Percentiles rank a stretch among this genome's conserved stretches.
These are phyloP conservation scores for Syzygium oleosum DNA, from an alignment of 345 rosid species.

Conservation along the genomic window DNA sequence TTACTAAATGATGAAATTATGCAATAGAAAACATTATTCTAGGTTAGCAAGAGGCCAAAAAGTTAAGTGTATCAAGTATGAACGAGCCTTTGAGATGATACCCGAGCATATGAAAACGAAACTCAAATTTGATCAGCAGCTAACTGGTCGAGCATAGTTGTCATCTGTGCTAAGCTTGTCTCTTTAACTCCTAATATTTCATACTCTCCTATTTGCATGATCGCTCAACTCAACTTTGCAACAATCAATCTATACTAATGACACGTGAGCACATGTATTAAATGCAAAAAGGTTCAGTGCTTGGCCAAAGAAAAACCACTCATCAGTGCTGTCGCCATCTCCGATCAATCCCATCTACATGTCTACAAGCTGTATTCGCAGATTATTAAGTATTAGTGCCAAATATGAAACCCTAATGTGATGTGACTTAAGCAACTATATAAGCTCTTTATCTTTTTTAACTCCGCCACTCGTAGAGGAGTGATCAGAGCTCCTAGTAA, in stretches of 20 bases:
- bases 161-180: not conserved
- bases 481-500: not conserved
- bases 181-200: not conserved
- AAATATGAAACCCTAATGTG: not conserved
- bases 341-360: not conserved
- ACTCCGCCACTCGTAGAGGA: not conserved
- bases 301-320: not conserved
- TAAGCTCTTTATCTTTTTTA: not conserved
- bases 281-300: not conserved
- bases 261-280: not conserved
- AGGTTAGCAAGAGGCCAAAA: not conserved
- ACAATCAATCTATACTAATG: not conserved
- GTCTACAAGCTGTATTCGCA: not conserved
- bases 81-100: not conserved
- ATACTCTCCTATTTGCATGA: not conserved
- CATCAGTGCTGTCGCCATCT: not conserved
- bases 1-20: not conserved
- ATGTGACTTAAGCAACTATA: not conserved
- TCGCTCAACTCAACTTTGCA: not conserved
- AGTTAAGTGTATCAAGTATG: not conserved
- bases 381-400: not conserved
- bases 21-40: not conserved
- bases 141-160: not conserved
- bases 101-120: not conserved
- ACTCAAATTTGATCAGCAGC: not conserved